Percentiles rank a stretch among this genome's conserved stretches.
phyloP scores from a whole-genome alignment of 768 basidiomycete genomes.

The Astraeus odoratus region DNA sequence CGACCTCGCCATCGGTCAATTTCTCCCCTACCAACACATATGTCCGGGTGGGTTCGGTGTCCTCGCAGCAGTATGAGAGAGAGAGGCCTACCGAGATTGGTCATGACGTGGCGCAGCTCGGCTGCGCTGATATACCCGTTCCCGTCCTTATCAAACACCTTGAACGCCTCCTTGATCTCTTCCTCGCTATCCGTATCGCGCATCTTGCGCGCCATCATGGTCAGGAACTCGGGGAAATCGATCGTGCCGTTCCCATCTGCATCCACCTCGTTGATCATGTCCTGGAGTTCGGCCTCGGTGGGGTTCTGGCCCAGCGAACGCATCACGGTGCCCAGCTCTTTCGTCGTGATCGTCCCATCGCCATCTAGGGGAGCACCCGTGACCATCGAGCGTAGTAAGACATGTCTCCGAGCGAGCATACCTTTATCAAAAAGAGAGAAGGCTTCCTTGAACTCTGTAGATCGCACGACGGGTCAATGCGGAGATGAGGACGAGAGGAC shows the following conservation, averaged over 20 bases:
- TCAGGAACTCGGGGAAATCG: slow-evolving; percentile 79
- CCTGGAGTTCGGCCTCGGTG: slow-evolving; percentile 84
- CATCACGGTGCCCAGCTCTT: slow-evolving; percentile 91
- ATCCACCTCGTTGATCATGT: slow-evolving; percentile 95
- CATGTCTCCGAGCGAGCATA: slow-evolving; percentile 21
- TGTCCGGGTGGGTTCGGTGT: slow-evolving; percentile 1
- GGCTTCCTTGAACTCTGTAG: slow-evolving; percentile 93
- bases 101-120: slow-evolving; percentile 90
- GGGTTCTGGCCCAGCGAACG: slow-evolving; percentile 90
- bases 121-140: slow-evolving; percentile 84
- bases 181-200: slow-evolving; percentile 89
- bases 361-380: slow-evolving; percentile 47
- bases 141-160: slow-evolving; percentile 94
- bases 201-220: slow-evolving; percentile 86
- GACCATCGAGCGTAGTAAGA: background rate
- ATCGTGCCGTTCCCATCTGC: slow-evolving; percentile 85
- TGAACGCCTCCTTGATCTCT: slow-evolving; percentile 95
- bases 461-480: slow-evolving; percentile 5
- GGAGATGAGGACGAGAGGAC: background rate
- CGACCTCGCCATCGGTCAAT: slow-evolving; percentile 78
- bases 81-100: slow-evolving; percentile 60
- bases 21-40: slow-evolving; percentile 60
- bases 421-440: slow-evolving; percentile 98
- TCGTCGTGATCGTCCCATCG: slow-evolving; percentile 89
- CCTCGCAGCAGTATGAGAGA: background rate